phyloP scores from a whole-genome alignment of 805 yeast species.

The Nakazawaea wickerhamii region DNA sequence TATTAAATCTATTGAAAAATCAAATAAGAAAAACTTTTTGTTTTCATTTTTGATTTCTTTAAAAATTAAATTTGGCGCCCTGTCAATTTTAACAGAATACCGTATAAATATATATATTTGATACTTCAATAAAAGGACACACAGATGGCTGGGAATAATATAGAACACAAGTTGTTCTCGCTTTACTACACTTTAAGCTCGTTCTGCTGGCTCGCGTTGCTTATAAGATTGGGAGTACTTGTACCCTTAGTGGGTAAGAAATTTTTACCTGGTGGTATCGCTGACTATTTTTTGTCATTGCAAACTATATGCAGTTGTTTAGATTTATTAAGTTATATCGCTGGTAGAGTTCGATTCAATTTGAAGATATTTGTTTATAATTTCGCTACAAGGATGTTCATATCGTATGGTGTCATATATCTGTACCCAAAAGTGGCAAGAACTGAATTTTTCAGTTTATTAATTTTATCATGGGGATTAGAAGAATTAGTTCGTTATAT shows the following conservation, averaged over 20 bases:
- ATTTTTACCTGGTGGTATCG: conserved; percentile 68
- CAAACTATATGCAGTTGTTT: conserved; percentile 14
- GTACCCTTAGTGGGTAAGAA: conserved; percentile 60
- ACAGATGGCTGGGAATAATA: neutral
- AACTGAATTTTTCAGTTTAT: conserved; percentile 18
- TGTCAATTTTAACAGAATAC: too few species aligned
- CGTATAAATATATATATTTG: too few species aligned
- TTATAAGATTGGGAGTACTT: conserved; percentile 43
- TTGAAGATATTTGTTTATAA: conserved; percentile 13
- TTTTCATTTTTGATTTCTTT: neutral
- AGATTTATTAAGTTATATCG: conserved; percentile 19
- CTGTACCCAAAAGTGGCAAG: conserved; percentile 24
- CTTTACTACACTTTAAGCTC: conserved; percentile 22
- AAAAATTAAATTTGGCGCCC: neutral
- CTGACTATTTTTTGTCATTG: conserved; percentile 44
- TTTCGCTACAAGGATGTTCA: conserved; percentile 13
- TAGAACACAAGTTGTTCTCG: conserved; percentile 1
- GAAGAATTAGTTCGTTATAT: conserved; percentile 21
- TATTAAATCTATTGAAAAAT: neutral
- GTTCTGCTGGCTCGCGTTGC: conserved; percentile 44
- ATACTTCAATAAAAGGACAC: neutral
- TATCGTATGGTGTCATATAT: conserved; percentile 17
- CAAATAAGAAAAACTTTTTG: conserved; percentile 1
- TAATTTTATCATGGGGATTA: conserved; percentile 19
- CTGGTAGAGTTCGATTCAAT: conserved; percentile 10